A percentile compares a stretch with the other conserved stretches of the same genome.
Conservation (phyloP, 495 filamentous ascomycete species). For the Durotheca rogersii region DNA sequence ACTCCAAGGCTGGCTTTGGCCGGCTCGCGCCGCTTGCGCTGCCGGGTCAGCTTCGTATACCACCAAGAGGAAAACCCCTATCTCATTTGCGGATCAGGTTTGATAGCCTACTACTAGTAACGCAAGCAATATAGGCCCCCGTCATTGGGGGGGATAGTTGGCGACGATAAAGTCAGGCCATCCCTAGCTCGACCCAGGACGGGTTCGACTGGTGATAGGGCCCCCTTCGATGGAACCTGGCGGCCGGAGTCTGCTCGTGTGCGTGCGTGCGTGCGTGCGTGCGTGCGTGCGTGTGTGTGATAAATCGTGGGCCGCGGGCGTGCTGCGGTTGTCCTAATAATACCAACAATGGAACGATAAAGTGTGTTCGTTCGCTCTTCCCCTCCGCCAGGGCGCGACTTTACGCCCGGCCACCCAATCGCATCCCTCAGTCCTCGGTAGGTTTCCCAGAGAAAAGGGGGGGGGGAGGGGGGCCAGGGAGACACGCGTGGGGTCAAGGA, state of each 20-base stretch:
- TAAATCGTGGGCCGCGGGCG: conserved; percentile 16
- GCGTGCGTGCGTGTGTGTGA: conserved; percentile 1
- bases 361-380: not conserved
- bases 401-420: conserved; percentile 8
- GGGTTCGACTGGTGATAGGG: conserved; percentile 12
- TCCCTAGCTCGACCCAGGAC: not conserved
- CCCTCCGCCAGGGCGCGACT: not conserved
- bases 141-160: conserved; percentile 24
- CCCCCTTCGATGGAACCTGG: not conserved
- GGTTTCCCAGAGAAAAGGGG: conserved; percentile 3
- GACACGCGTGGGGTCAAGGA: conserved; percentile 27
- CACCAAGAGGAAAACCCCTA: too few relatives aligned
- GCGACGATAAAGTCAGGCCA: conserved; percentile 5
- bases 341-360: conserved; percentile 14
- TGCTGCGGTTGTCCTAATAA: conserved; percentile 19
- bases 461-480: too few relatives aligned
- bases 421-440: conserved; percentile 9
- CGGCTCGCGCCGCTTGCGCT: conserved; percentile 16
- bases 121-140: too few relatives aligned
- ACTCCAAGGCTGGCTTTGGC: conserved; percentile 1
- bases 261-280: conserved; percentile 2
- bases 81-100: conserved; percentile 3
- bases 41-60: too few relatives aligned
- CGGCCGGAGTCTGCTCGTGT: not conserved
- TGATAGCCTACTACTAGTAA: conserved; percentile 7